phyloP scores from a whole-genome alignment of 495 filamentous ascomycete genomes.

The Diplogelasinospora grovesii region DNA sequence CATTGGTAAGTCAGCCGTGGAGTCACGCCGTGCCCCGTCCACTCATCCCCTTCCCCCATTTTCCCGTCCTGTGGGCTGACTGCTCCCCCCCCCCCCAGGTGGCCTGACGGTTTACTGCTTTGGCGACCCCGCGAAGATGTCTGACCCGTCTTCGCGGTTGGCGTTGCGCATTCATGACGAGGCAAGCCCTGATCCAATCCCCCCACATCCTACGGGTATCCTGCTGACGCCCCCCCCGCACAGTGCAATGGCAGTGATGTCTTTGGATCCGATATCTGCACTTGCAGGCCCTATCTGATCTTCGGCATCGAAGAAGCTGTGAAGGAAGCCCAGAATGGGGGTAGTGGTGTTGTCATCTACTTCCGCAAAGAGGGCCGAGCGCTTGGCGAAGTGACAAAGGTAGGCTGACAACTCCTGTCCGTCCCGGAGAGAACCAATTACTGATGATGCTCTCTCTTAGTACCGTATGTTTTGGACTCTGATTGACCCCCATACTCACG shows the following conservation, averaged over 20 bases:
- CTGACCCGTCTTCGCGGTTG: slow-evolving; percentile 75
- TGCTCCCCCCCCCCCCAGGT: slow-evolving; percentile 46
- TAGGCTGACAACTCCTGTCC: slow-evolving; percentile 26
- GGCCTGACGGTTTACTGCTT: slow-evolving; percentile 97
- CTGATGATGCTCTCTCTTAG: slow-evolving; percentile 30
- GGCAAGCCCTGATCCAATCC: slow-evolving; percentile 23
- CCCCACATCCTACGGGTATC: not conserved
- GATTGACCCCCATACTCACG: not conserved
- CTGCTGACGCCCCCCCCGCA: slow-evolving; percentile 5
- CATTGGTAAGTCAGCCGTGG: slow-evolving; percentile 61
- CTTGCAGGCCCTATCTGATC: slow-evolving; percentile 92
- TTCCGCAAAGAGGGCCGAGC: slow-evolving; percentile 97
- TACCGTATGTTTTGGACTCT: slow-evolving; percentile 37
- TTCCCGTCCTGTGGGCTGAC: slow-evolving; percentile 15
- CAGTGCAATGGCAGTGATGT: slow-evolving; percentile 94
- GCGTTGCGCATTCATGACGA: slow-evolving; percentile 94
- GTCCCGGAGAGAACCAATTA: slow-evolving; percentile 7
- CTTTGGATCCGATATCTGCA: slow-evolving; percentile 98
- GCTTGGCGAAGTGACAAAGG: slow-evolving; percentile 94
- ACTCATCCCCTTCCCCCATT: not conserved
- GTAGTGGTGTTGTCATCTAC: slow-evolving; percentile 95
- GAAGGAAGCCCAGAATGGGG: slow-evolving; percentile 90
- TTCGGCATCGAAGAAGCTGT: slow-evolving; percentile 97
- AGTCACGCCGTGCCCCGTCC: not conserved
- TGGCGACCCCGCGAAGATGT: slow-evolving; percentile 87